These are phyloP conservation scores for Kitagawia praeruptora DNA, from an alignment of 129 eudicot genomes.

Conservation along the genomic window DNA sequence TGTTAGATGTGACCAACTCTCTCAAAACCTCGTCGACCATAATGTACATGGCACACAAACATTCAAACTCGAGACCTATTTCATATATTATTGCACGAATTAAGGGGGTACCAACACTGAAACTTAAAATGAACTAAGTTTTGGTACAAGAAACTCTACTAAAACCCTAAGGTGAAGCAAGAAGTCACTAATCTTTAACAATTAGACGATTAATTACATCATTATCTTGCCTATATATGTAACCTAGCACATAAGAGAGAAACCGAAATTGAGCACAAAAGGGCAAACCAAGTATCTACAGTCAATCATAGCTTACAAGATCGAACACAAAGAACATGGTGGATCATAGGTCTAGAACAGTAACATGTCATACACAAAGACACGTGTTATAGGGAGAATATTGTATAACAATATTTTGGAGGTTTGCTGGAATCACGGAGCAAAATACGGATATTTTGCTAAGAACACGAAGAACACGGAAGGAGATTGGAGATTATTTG, in stretches of 20 bases:
- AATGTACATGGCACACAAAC: neutral
- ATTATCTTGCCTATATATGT: neutral
- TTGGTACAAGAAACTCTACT: neutral
- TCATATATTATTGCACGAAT: too few relatives aligned
- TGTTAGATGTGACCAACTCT: neutral
- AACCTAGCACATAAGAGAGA: neutral
- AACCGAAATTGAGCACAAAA: neutral
- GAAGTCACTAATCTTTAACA: neutral
- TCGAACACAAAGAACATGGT: neutral
- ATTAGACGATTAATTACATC: neutral
- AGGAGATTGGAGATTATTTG: too few relatives aligned
- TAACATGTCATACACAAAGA: neutral
- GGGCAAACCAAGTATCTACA: neutral
- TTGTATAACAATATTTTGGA: too few relatives aligned
- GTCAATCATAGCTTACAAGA: neutral
- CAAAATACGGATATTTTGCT: too few relatives aligned
- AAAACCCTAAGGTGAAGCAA: neutral
- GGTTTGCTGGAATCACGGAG: too few relatives aligned
- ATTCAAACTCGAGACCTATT: too few relatives aligned
- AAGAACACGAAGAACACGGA: too few relatives aligned
- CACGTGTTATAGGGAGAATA: too few relatives aligned
- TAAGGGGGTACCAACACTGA: too few relatives aligned
- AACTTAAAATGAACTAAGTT: too few relatives aligned
- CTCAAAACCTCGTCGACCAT: too few relatives aligned
- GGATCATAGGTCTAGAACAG: neutral